Conservation (phyloP, 805 yeast species). For the Candida insectorum region DNA sequence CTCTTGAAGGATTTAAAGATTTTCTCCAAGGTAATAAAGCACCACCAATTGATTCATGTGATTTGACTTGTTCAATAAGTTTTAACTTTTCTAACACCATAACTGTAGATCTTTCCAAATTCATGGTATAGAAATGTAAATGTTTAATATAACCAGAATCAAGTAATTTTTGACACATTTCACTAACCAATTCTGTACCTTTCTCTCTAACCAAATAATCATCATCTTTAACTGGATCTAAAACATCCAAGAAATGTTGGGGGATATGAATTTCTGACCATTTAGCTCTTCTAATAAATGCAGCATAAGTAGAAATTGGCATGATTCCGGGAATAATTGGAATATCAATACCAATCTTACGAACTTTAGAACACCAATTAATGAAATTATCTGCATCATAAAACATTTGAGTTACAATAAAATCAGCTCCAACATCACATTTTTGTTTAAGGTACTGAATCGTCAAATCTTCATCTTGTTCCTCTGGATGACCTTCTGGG, state of each 20-base stretch:
- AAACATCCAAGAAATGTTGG: constrained; percentile 57
- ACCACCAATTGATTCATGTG: constrained; percentile 38
- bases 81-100: constrained; percentile 80
- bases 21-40: constrained; percentile 81
- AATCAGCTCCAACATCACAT: constrained; percentile 91
- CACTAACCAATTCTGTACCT: constrained; percentile 79
- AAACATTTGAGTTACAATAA: constrained; percentile 95
- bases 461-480: constrained; percentile 45
- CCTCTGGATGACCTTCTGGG: constrained; percentile 97
- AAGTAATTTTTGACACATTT: constrained; percentile 73
- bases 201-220: constrained; percentile 82
- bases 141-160: constrained; percentile 76
- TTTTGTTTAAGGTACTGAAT: constrained; percentile 75
- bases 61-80: constrained; percentile 45
- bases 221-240: constrained; percentile 85
- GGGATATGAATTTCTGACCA: constrained; percentile 92
- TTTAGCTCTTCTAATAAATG: constrained; percentile 87
- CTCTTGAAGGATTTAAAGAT: constrained; percentile 76
- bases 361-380: constrained; percentile 70
- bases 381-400: constrained; percentile 87
- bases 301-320: constrained; percentile 96
- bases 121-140: constrained; percentile 96
- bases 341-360: constrained; percentile 68
- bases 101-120: constrained; percentile 84
- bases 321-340: constrained; percentile 97